phyloP scores from a whole-genome alignment of 208 protist species.

The Lotmaria passim region DNA sequence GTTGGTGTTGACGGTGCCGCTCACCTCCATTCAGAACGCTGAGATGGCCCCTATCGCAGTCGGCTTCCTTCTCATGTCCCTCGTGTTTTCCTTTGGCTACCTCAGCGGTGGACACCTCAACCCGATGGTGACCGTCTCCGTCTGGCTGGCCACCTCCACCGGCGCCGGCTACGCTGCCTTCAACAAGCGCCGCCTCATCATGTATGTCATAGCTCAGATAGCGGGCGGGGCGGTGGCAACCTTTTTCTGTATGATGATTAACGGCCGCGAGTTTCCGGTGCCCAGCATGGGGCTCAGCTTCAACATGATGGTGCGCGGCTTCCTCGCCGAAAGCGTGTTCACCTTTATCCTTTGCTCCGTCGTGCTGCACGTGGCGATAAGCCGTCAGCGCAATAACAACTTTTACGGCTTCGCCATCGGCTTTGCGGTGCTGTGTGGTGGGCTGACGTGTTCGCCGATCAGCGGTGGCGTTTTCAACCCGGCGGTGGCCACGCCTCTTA shows the following conservation, averaged over 20 bases:
- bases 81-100: constrained; percentile 86
- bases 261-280: constrained; percentile 63
- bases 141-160: constrained; percentile 66
- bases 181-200: constrained; percentile 56
- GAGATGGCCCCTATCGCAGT: constrained; percentile 79
- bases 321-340: constrained; percentile 81
- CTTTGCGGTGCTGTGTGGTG: constrained; percentile 71
- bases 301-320: constrained; percentile 62
- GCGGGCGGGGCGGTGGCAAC: constrained; percentile 56
- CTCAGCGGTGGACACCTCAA: constrained; percentile 86
- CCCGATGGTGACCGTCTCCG: constrained; percentile 78
- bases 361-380: constrained; percentile 76
- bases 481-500: constrained; percentile 65
- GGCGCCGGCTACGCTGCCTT: constrained; percentile 45
- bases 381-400: constrained; percentile 71
- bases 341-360: constrained; percentile 84
- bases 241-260: constrained; percentile 72
- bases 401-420: constrained; percentile 86
- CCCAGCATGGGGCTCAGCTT: constrained; percentile 74
- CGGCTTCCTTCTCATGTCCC: constrained; percentile 77
- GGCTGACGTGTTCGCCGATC: constrained; percentile 61
- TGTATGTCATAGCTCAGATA: constrained; percentile 84
- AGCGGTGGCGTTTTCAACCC: constrained; percentile 85
- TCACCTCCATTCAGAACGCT: constrained; percentile 54
- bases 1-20: constrained; percentile 76